Percentiles rank a stretch among this genome's conserved stretches.
phyloP scores from a whole-genome alignment of 208 protist genomes.

The Leishmania braziliensis region DNA sequence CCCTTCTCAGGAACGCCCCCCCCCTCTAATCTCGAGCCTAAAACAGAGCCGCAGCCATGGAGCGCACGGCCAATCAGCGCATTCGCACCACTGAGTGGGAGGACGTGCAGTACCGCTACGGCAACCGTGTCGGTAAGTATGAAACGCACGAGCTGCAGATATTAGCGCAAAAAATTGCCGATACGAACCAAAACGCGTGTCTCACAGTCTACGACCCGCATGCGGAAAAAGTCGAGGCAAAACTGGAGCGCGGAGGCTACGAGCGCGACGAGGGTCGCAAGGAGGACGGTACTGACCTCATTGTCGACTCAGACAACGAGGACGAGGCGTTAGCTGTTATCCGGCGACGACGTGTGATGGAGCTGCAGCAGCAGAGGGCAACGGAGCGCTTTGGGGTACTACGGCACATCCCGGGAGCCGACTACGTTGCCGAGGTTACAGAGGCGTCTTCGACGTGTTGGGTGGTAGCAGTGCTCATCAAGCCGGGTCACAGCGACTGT shows the following conservation, averaged over 20 bases:
- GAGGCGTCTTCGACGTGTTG: constrained; percentile 65
- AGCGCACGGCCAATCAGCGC: constrained; percentile 76
- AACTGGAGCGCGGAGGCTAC: constrained; percentile 72
- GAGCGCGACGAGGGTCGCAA: constrained; percentile 18
- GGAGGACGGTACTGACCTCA: constrained; percentile 1
- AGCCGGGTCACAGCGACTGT: constrained; percentile 70
- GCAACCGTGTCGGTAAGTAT: constrained; percentile 89
- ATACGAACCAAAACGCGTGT: constrained; percentile 68
- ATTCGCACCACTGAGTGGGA: constrained; percentile 93
- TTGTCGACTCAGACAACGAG: constrained; percentile 63
- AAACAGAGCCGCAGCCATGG: constrained; percentile 32
- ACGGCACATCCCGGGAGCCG: constrained; percentile 55
- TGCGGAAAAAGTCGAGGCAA: constrained; percentile 64
- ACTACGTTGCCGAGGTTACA: constrained; percentile 87
- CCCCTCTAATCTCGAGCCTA: neutral
- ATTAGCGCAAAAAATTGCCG: constrained; percentile 76
- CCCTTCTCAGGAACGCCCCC: neutral
- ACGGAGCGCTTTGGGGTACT: constrained; percentile 74
- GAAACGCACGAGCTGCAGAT: constrained; percentile 80
- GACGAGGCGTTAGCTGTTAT: constrained; percentile 76
- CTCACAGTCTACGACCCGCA: constrained; percentile 78
- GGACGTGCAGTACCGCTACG: constrained; percentile 90
- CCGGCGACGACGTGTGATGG: constrained; percentile 53
- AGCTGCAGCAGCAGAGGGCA: constrained; percentile 57
- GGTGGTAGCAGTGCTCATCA: constrained; percentile 75